Evolutionary conservation across 768 basidiomycete species (phyloP).

Genomic region (Paxillus rubicundulus): DNA sequence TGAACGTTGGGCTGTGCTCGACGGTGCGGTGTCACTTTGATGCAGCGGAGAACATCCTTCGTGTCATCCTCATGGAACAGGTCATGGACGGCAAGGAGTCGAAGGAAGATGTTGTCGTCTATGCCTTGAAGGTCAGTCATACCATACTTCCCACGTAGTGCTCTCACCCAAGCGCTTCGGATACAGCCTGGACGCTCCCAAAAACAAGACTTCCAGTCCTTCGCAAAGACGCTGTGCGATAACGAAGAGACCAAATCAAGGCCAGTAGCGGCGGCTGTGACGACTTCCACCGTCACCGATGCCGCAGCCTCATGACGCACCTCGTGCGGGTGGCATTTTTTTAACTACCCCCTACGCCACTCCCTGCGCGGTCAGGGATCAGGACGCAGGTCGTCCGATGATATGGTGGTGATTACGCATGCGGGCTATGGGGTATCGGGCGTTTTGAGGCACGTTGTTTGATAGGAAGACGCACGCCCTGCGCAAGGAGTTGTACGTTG

Average conservation of each 20-base stretch:
- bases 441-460: not conserved
- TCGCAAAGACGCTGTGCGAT: slow-evolving; percentile 44
- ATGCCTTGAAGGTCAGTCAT: slow-evolving; percentile 58
- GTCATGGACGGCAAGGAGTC: slow-evolving; percentile 22
- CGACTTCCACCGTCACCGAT: not conserved
- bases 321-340: not conserved
- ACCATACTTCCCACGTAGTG: not conserved
- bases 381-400: slow-evolving; percentile 21
- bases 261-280: not conserved
- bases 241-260: slow-evolving; percentile 31
- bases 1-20: slow-evolving; percentile 58
- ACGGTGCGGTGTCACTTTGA: slow-evolving; percentile 59
- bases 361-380: slow-evolving; percentile 11
- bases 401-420: not conserved
- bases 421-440: slow-evolving; percentile 17
- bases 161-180: not conserved
- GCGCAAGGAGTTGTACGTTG: not conserved
- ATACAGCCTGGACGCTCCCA: slow-evolving; percentile 38
- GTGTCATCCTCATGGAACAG: slow-evolving; percentile 53
- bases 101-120: slow-evolving; percentile 50
- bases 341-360: slow-evolving; percentile 1
- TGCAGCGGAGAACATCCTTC: slow-evolving; percentile 51
- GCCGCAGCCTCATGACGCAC: slow-evolving; percentile 14
- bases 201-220: slow-evolving; percentile 54
- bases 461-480: not conserved